These are phyloP conservation scores for Neobulgaria alba DNA, from an alignment of 2,329 filamentous ascomycete species.

Conservation along the genomic window DNA sequence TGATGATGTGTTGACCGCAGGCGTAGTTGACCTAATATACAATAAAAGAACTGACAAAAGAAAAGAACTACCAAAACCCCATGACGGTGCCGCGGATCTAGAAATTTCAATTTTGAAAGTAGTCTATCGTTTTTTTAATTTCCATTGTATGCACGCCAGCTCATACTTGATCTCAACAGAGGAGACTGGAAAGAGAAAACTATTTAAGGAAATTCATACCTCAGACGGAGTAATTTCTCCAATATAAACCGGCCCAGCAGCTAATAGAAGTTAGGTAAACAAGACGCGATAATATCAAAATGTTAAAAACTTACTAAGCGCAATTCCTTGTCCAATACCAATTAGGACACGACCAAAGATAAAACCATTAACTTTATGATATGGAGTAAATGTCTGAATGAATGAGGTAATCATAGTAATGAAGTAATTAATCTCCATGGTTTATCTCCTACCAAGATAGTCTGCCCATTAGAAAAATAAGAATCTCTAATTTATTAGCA, in stretches of 20 bases:
- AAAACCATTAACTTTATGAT: constrained; percentile 54
- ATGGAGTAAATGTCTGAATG: constrained; percentile 57
- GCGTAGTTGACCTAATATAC: constrained; percentile 23
- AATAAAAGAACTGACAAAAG: constrained; percentile 39
- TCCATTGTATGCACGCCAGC: too few relatives aligned
- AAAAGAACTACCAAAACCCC: constrained; percentile 60
- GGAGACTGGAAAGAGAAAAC: too few relatives aligned
- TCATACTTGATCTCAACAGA: too few relatives aligned
- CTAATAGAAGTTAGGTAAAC: constrained; percentile 27
- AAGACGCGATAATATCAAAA: too few relatives aligned
- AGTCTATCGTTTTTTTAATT: too few relatives aligned
- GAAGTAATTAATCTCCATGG: constrained; percentile 60
- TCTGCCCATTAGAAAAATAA: constrained; percentile 33
- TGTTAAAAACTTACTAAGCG: constrained; percentile 43
- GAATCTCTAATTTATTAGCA: not conserved
- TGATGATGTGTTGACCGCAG: constrained; percentile 13
- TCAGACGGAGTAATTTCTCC: constrained; percentile 56
- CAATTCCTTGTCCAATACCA: constrained; percentile 61
- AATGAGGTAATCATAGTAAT: constrained; percentile 61
- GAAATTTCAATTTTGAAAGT: too few relatives aligned
- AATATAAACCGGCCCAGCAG: constrained; percentile 62
- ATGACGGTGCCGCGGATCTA: constrained; percentile 30
- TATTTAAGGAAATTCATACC: too few relatives aligned
- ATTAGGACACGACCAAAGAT: constrained; percentile 61
- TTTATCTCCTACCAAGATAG: constrained; percentile 36